Evolutionary conservation across 306 rosid genomes (phyloP), one percentile per base, ranked within the genome.

Genomic region (Glycyrrhiza uralensis): DNA sequence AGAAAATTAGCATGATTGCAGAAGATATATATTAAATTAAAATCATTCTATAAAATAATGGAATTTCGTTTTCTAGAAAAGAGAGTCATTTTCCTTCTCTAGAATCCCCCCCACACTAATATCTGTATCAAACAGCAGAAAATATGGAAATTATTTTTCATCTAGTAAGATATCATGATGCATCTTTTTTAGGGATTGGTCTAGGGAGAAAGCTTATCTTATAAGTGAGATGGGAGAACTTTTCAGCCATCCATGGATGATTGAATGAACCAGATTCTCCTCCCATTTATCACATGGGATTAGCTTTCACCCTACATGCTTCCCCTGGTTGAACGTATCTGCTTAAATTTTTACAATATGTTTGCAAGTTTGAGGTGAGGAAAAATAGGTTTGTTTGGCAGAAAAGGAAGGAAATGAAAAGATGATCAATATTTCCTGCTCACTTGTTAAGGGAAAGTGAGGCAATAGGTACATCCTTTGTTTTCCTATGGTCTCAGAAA

Each of bases 121-220:
- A 15, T 7, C 6, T 50, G 62, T 12, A 18, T 72, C 71, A 45
- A 74, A 61, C 68, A 52, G 20, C 63, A 52, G 55, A 14, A 19
- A 47, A 59, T 50, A 20, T 54, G 24, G 33, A 51, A 49, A 60
- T 12, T 42, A 20, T 67, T 80, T 59, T 73, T 49, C 55, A 26
- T 19, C 47, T 11, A 23, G 57, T 19, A 19, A 15, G 38, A 6
- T 41, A 26, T 26, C 24, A 38, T 58, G 64, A 38, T 66, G 47
- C 19, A 19, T 30, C 35, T 6, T 23, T 44, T 23, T 3, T n/a
- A 69, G 66, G 55, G 51, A 28, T 11, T 12, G 42, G 57, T 39
- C 28, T 51, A n/a, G 12, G 3, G 64, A 52, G 39, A 52, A 52
- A 32, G 24, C 62, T 69, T 12, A 36, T 20, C 62, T 36, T 20